phyloP scores from a whole-genome alignment of 345 rosid genomes.

The Toxicodendron radicans region DNA sequence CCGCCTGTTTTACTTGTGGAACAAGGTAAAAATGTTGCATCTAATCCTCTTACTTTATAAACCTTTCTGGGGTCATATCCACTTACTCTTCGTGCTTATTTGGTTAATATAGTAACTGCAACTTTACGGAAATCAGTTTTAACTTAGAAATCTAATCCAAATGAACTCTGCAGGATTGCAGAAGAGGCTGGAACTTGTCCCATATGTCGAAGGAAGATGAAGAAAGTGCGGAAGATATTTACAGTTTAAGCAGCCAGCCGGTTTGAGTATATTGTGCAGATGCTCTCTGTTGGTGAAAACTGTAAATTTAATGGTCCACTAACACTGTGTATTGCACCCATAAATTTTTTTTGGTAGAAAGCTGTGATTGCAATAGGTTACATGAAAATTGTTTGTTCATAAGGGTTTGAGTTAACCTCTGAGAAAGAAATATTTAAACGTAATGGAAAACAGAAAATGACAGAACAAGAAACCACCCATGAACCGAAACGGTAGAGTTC shows the following conservation, averaged over 20 bases:
- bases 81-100: neutral
- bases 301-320: neutral
- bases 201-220: slow-evolving; percentile 47
- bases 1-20: slow-evolving; percentile 59
- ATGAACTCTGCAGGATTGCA: slow-evolving; percentile 39
- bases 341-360: neutral
- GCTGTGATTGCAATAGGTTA: slow-evolving; percentile 5
- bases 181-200: slow-evolving; percentile 62
- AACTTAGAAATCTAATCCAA: neutral
- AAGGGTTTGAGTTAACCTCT: neutral
- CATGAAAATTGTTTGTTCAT: neutral
- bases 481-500: no score
- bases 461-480: neutral
- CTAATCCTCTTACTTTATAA: neutral
- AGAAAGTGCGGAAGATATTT: slow-evolving; percentile 63
- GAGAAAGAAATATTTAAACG: neutral
- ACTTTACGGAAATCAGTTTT: neutral
- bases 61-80: neutral
- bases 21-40: slow-evolving; percentile 38
- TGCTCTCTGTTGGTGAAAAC: neutral
- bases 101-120: neutral
- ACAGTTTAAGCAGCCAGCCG: slow-evolving; percentile 35
- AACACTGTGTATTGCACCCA: neutral
- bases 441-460: neutral
- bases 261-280: slow-evolving; percentile 7